Base-by-base conservation (phyloP, 148 eudicot genomes). In the Amaranthus hypochondriacus region DNA sequence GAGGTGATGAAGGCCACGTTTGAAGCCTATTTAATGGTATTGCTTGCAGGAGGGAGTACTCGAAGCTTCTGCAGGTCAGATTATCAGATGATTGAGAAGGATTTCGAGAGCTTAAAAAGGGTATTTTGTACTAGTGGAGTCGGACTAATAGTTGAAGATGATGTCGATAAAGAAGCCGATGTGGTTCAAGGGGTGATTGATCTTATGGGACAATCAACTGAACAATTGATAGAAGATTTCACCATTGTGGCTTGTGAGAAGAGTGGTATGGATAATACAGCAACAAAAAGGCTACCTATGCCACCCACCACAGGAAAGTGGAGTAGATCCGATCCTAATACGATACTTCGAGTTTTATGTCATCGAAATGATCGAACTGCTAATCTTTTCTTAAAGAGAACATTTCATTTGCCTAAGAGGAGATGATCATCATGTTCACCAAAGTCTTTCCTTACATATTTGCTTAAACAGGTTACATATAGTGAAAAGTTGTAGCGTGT, bases 281-380 rank as follows among this genome's bases (percentile, higher is more conserved):
- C 78, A 3, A 91, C 90, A 54, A 81, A 78, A 39, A 91, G 85
- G 70, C 73, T 94, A 49, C 88, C 92, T 0, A 88, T 91, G 96
- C 97, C 98, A 5, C 96, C 96, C 3, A 91, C 97, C 0, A 91
- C 97, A 0, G 98, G 93, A 4, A 85, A 78, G 42, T 94, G 98
- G 98, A 86, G 81, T 58, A 73, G 88, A n/a, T 72, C 90, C 0
- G 98, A 94, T 67, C 95, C 98, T 0, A 94, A 94, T 51, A 94
- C 98, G 4, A 89, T 94, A 13, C 76, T 94, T 46, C 84, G 98
- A 82, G 90, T 94, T 1, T 72, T 94, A 65, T 94, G 98, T 65
- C 83, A 88, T 77, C 77, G 98, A 73, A 89, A 94, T 58, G 98
- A 94, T 61, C 73, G 78, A 43, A 77, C 67, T 0, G 89, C 98